Evolutionary conservation across 495 filamentous ascomycete genomes (phyloP).

Genomic region (Apodospora peruviana): DNA sequence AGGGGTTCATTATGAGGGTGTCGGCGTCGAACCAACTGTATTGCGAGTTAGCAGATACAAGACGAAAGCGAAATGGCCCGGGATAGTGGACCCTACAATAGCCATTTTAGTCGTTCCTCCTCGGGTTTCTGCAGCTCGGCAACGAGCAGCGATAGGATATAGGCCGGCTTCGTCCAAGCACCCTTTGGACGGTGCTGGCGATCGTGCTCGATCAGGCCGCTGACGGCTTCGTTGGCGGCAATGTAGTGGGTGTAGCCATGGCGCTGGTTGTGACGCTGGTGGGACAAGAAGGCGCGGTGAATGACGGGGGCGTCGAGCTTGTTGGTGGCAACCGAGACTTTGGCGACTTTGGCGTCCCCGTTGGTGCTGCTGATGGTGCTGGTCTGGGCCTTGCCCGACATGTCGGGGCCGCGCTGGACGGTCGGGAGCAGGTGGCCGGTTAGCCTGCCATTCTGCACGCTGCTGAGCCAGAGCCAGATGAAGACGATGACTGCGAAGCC

Average conservation of each 20-base stretch:
- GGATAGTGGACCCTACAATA: slow-evolving; percentile 32
- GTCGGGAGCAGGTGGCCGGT: slow-evolving; percentile 5
- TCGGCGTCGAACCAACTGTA: slow-evolving; percentile 48
- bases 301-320: slow-evolving; percentile 16
- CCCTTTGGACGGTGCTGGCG: slow-evolving; percentile 12
- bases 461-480: slow-evolving; percentile 10
- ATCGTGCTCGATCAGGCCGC: slow-evolving; percentile 20
- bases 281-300: slow-evolving; percentile 16
- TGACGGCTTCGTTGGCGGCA: slow-evolving; percentile 17
- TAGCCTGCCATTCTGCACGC: slow-evolving; percentile 6
- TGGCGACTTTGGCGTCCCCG: slow-evolving; percentile 10
- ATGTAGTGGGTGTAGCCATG: slow-evolving; percentile 22
- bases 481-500: slow-evolving; percentile 10
- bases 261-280: slow-evolving; percentile 16
- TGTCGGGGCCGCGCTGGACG: neutral
- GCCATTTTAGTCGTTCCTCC: slow-evolving; percentile 43
- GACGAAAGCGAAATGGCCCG: neutral
- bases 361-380: neutral
- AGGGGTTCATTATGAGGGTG: slow-evolving; percentile 47
- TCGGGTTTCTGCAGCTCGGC: slow-evolving; percentile 46
- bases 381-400: neutral
- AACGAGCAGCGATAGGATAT: slow-evolving; percentile 40
- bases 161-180: slow-evolving; percentile 46
- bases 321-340: slow-evolving; percentile 22
- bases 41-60: neutral